These are phyloP conservation scores for Magnolia officinalis DNA, from an alignment of 164 flowering plant genomes.

Conservation along the genomic window DNA sequence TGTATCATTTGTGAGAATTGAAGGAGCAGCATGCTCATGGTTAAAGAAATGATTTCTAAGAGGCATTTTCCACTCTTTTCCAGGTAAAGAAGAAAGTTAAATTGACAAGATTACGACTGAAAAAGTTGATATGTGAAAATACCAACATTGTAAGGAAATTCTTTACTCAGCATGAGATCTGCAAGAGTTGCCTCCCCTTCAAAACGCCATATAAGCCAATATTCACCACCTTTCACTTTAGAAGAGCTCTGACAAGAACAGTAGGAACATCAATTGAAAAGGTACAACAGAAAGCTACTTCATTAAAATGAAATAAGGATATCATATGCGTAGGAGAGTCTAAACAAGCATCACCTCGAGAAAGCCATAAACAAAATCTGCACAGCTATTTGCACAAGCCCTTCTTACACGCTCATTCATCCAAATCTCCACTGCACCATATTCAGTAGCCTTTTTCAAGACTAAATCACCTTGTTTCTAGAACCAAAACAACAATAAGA, in stretches of 20 bases:
- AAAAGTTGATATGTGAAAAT: slow-evolving; percentile 16
- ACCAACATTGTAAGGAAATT: slow-evolving; percentile 96
- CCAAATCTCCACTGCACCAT: slow-evolving; percentile 99
- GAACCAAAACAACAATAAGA: slow-evolving; percentile 10
- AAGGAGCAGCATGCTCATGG: not conserved
- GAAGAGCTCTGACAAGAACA: slow-evolving; percentile 61
- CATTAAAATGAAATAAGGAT: slow-evolving; percentile 11
- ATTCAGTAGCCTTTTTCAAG: slow-evolving; percentile 91
- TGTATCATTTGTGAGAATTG: not conserved
- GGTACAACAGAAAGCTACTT: not conserved
- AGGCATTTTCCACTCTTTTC: not conserved
- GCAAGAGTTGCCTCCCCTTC: slow-evolving; percentile 92
- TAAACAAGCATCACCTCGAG: slow-evolving; percentile 64
- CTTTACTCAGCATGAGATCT: slow-evolving; percentile 84
- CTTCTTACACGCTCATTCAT: slow-evolving; percentile 96
- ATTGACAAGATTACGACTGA: not conserved
- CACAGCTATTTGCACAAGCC: slow-evolving; percentile 94
- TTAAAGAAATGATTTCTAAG: not conserved
- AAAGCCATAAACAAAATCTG: slow-evolving; percentile 90
- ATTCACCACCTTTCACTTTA: slow-evolving; percentile 61
- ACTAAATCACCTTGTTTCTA: slow-evolving; percentile 74
- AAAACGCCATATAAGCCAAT: slow-evolving; percentile 93
- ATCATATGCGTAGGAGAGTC: slow-evolving; percentile 14
- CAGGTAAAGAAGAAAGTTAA: not conserved
- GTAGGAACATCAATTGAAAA: not conserved